These are phyloP conservation scores for Sporothrix globosa DNA, from an alignment of 2,329 filamentous ascomycete species.

Conservation along the genomic window DNA sequence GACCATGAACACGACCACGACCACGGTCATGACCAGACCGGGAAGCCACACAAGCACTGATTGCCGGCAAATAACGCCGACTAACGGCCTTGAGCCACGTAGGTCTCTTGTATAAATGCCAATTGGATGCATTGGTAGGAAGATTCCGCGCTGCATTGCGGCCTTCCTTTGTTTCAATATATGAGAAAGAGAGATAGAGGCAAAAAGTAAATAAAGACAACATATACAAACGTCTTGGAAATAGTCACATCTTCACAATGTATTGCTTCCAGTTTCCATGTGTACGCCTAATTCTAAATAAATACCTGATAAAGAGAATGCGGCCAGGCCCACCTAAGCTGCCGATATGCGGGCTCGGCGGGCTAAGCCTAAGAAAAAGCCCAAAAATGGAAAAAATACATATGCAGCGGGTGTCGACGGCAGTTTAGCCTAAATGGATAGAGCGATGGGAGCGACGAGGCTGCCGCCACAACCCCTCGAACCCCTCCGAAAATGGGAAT, in stretches of 20 bases:
- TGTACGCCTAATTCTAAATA: neutral
- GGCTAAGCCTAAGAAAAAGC: neutral
- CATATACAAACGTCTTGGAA: neutral
- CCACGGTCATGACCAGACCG: conserved; percentile 45
- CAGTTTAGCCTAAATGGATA: conserved; percentile 34
- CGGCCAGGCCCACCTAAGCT: neutral
- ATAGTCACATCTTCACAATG: neutral
- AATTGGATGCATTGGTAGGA: neutral
- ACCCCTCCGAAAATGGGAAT: conserved; percentile 23
- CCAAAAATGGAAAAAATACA: neutral
- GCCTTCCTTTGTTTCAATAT: neutral
- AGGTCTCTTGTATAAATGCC: neutral
- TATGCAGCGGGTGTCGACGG: conserved; percentile 9
- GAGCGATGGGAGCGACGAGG: conserved; percentile 12
- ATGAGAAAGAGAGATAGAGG: neutral
- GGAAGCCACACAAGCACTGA: conserved; percentile 31
- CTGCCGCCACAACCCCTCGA: conserved; percentile 25
- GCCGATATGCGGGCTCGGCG: neutral
- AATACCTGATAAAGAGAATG: conserved; percentile 16
- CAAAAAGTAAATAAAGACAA: neutral
- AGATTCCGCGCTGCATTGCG: neutral
- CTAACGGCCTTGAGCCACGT: neutral
- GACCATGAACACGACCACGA: conserved; percentile 47
- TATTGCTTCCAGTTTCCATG: neutral
- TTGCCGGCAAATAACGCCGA: neutral